Evolutionary conservation across 192 early-diverging fungal species (phyloP), one percentile per base, ranked within the genome.

Genomic region (Chytriomyces sp.): DNA sequence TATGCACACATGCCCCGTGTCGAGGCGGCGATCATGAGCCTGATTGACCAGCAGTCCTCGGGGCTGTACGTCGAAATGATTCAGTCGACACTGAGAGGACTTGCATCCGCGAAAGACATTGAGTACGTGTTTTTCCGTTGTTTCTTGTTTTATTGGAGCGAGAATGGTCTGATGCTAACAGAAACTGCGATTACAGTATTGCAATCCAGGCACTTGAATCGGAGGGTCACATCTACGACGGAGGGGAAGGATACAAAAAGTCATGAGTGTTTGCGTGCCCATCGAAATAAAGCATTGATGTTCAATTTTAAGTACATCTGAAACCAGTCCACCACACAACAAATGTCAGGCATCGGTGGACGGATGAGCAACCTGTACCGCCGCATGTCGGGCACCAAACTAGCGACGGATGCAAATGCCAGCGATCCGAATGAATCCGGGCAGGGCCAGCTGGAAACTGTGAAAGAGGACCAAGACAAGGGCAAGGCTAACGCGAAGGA

Each of bases 181-280:
- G 35, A 35, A 35, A 35, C 35, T 2, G 35, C 35, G 35, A 4
- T n/a, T 57, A 57, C 3, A 75, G 73, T 8, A 47, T 26, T 7
- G 73, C 73, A 6, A 23, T 75, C 26, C 7, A 47, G 10, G 11
- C 11, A 5, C 63, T 75, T 60, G 73, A 75, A 66, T 35, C 13
- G 4, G 64, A 75, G 7, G 73, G 73, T 5, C 64, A 50, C 23
- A 47, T 75, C 6, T 75, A 66, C 63, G 73, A 75, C 28, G 66
- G 16, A 46, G 73, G 73, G 10, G 64, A 64, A 9, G 68, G 68
- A 53, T 57, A n/a, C 53, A 57, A 20, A 5, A 57, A 57, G 53
- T n/a, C 53, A 20, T 13, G 53, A 57, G 35, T 35, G n/a, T n/a
- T n/a, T n/a, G n/a, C n/a, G n/a, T n/a, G n/a, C 35, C 35, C 35